Base-by-base conservation (phyloP, 2,329 filamentous ascomycete genomes). In the Pseudogymnoascus sp. region DNA sequence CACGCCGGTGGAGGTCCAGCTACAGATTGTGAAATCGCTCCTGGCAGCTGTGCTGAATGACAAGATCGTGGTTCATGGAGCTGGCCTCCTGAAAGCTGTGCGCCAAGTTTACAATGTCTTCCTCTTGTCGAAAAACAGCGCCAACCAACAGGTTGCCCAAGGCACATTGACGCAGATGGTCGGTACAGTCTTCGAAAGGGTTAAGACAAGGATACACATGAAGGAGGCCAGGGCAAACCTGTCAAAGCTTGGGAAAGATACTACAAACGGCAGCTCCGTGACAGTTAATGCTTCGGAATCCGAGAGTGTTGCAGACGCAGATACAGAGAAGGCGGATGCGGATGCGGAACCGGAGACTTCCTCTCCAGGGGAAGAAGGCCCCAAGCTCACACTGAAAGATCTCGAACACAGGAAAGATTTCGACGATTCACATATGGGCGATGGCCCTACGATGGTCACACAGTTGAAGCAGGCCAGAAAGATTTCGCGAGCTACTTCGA, bases 51-150 rank as follows among this genome's bases (percentile, higher is more conserved):
- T 99, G 12, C 80, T 99, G 67, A 97, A 97, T 73, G 94, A 99
- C 79, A 99, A 97, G 78, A 96, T 97, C 67, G 92, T 99, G 47
- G 95, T 99, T 1, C 94, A 99, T 74, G 94, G 94, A 64, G 93
- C 94, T 38, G 95, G 94, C 67, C 82, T 99, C 66, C 82, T 99
- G 67, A 99, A 99, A 79, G 93, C 94, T 62, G 92, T 99, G 67
- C 89, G 94, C 69, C 91, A 97, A 76, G 96, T 97, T 64, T 99
- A 99, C 81, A 99, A 99, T 78, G 95, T 99, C 69, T 99, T 99
- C 75, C 82, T 99, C 65, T 85, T 97, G 60, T 97, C 93, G 68
- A 92, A 94, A 73, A 96, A 88, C 67, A 95, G 89, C 67, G 86
- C 91, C 63, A 99, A 97, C 74, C 94, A 99, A 78, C 92, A 96